A percentile compares a stretch with the other conserved stretches of the same genome.
Evolutionary conservation across 1,284 basidiomycete species (phyloP).

Genomic region (Cryptococcus sp.): DNA sequence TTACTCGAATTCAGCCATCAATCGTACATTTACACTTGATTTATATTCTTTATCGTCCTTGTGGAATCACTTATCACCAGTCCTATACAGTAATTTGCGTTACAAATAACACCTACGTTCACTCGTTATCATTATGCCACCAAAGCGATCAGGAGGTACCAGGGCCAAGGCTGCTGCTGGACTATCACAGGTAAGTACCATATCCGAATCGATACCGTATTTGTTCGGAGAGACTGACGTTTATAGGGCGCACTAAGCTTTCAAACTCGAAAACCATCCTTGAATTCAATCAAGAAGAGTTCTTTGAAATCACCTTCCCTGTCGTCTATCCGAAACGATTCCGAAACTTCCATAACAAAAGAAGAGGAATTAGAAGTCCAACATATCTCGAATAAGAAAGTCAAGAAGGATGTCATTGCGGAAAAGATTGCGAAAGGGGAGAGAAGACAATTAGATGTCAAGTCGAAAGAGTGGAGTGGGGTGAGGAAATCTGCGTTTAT

Average conservation of each 20-base stretch:
- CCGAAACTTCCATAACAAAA: background rate
- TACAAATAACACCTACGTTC: no score
- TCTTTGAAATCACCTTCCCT: background rate
- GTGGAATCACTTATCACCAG: no score
- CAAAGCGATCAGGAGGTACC: background rate
- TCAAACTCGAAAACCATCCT: background rate
- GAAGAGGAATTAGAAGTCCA: background rate
- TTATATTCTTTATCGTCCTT: no score
- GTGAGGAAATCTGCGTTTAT: slow-evolving; percentile 52
- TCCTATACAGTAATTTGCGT: no score
- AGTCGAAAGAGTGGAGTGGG: slow-evolving; percentile 56
- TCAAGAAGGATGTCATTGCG: background rate
- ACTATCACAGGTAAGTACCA: background rate
- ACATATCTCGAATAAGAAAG: background rate
- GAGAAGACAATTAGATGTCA: slow-evolving; percentile 39
- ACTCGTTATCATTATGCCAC: background rate
- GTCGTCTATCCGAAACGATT: background rate
- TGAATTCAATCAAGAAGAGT: background rate
- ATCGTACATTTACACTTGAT: no score
- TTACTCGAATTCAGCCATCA: no score
- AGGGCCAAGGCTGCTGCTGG: background rate
- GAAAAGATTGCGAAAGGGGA: slow-evolving; percentile 1
- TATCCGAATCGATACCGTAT: background rate
- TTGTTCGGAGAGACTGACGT: background rate
- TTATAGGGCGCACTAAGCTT: background rate